Base-by-base conservation (phyloP, 306 rosid species). In the Cicer bijugum region DNA sequence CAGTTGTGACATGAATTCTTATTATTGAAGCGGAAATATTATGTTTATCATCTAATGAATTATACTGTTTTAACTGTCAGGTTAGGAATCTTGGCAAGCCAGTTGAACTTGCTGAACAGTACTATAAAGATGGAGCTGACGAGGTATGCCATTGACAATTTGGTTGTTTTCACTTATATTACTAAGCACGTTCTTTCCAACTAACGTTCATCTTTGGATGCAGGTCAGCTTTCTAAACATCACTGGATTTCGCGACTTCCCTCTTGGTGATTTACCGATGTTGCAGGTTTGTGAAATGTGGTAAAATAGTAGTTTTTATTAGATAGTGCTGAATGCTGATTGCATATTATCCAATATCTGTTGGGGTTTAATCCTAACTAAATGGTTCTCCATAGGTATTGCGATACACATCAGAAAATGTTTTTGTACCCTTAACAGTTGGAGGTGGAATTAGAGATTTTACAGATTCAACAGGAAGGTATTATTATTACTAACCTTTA, bases 361-460 rank as follows among this genome's bases (percentile, higher is more conserved):
- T 35, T 40, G 9, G 65, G 48, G 15, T 78, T 76, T 51, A 43
- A 59, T 56, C 50, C 53, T 60, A 71, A 45, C 50, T 43, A 28
- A 38, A 28, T 85, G 78, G 65, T 69, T 80, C 85, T 68, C 67
- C 80, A 33, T 72, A 94, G 99, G 95, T 91, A 52, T 82, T 94
- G 82, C 88, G 88, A 82, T 86, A 80, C 80, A 77, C 97, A 56
- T 94, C 99, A 69, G 96, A 89, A 86, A 94, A 91, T 83, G 95
- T 94, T 71, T 94, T 94, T 82, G 99, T 94, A 69, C 99, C 99
- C 47, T 80, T 94, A 81, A 94, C 97, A 55, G 99, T 94, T 73
- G 99, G 99, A 12, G 99, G 97, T 50, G 99, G 99, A 74, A 91
- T 94, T 72, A 91, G 96, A 87, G 97, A 94, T 85, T 94, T 94